These are phyloP conservation scores for Penicillium bialowiezense DNA, from an alignment of 495 filamentous ascomycete genomes.

Conservation along the genomic window DNA sequence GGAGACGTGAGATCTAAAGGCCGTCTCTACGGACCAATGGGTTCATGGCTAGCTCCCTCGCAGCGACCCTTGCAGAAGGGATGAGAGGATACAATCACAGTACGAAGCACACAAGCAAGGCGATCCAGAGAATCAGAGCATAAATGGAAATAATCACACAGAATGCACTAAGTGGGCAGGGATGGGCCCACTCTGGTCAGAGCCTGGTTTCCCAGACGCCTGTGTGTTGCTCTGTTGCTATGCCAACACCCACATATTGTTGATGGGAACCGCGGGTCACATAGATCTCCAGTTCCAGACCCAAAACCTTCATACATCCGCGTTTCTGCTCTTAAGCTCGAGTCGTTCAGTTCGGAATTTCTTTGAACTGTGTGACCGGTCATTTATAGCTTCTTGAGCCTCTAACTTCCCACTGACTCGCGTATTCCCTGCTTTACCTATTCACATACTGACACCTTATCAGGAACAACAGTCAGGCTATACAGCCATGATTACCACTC, in stretches of 20 bases:
- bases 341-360: constrained; percentile 13
- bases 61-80: constrained; percentile 25
- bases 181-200: constrained; percentile 23
- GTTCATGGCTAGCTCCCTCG: constrained; percentile 11
- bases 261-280: constrained; percentile 41
- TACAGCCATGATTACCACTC: constrained; percentile 24
- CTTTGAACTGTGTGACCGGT: constrained; percentile 11
- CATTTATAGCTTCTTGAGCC: constrained; percentile 13
- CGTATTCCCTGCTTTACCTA: constrained; percentile 23
- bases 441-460: constrained; percentile 42
- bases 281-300: constrained; percentile 34
- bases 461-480: constrained; percentile 26
- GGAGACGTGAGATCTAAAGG: constrained; percentile 8
- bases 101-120: no score
- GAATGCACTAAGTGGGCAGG: constrained; percentile 7
- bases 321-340: constrained; percentile 22
- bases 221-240: constrained; percentile 31
- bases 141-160: constrained; percentile 9
- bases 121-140: no score
- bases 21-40: no score
- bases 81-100: no score
- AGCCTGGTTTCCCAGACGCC: constrained; percentile 34
- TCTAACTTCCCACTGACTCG: constrained; percentile 14
- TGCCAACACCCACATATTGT: constrained; percentile 44
- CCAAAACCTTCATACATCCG: constrained; percentile 23